Evolutionary conservation across 2,329 filamentous ascomycete species (phyloP).

Genomic region (Talaromyces sp.): DNA sequence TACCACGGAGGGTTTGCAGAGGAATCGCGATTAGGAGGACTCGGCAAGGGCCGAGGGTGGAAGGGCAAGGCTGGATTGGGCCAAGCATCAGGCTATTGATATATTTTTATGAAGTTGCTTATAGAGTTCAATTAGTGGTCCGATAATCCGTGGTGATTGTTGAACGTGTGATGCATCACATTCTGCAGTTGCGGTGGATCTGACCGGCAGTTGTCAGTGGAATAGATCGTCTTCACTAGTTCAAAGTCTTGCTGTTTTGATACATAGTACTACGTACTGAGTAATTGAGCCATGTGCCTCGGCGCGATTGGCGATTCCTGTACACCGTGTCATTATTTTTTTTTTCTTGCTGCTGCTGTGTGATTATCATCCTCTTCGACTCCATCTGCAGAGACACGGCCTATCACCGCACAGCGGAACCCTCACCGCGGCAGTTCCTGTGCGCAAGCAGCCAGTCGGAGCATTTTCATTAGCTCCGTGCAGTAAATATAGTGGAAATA

Average conservation of each 20-base stretch:
- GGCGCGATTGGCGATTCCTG: neutral
- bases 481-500: neutral
- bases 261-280: too few species aligned
- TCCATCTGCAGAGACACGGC: neutral
- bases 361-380: too few species aligned
- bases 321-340: too few species aligned
- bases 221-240: neutral
- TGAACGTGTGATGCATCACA: neutral
- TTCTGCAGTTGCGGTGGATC: neutral
- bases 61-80: constrained; percentile 3
- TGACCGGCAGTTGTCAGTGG: neutral
- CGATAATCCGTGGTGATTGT: too few species aligned
- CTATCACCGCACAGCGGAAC: neutral
- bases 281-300: neutral
- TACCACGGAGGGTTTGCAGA: constrained; percentile 29
- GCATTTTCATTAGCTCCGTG: neutral
- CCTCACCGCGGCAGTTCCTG: neutral
- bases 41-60: constrained; percentile 8
- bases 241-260: too few species aligned
- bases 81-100: neutral
- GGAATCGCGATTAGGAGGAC: constrained; percentile 18
- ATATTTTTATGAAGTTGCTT: neutral
- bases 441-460: neutral
- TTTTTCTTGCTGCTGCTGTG: neutral
- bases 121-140: too few species aligned